Evolutionary conservation across 2,329 filamentous ascomycete species (phyloP).

Genomic region (Juglanconis oblonga): DNA sequence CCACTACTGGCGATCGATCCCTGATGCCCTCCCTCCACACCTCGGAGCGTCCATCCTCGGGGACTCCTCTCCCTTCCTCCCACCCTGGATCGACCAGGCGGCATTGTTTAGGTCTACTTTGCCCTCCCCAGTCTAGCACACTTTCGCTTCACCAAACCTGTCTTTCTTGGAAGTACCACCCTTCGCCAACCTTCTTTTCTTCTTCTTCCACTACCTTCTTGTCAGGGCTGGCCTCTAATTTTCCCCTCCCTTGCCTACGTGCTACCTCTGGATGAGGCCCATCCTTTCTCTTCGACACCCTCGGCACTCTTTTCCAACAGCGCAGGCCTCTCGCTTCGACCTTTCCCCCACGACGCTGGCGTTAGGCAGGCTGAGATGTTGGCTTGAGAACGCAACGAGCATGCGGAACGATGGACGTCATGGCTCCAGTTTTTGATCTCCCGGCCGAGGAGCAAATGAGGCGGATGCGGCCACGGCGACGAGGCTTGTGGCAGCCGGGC

Average conservation of each 20-base stretch:
- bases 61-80: background rate
- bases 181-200: background rate
- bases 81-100: slow-evolving; percentile 2
- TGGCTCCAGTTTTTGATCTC: slow-evolving; percentile 14
- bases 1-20: slow-evolving; percentile 3
- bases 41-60: background rate
- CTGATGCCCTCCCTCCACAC: slow-evolving; percentile 6
- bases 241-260: background rate
- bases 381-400: slow-evolving; percentile 10
- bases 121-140: slow-evolving; percentile 9
- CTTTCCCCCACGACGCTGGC: slow-evolving; percentile 14
- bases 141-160: slow-evolving; percentile 4
- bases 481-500: background rate
- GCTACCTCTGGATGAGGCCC: background rate
- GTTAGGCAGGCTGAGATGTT: slow-evolving; percentile 14
- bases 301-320: background rate
- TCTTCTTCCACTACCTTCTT: background rate
- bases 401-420: slow-evolving; percentile 13
- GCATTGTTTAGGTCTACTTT: slow-evolving; percentile 10
- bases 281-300: background rate
- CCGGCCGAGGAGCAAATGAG: background rate
- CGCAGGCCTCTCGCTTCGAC: background rate
- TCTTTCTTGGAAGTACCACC: slow-evolving; percentile 15
- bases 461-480: background rate
- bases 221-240: slow-evolving; percentile 18